phyloP scores from a whole-genome alignment of 495 filamentous ascomycete species.

The Xeromyces bisporus region DNA sequence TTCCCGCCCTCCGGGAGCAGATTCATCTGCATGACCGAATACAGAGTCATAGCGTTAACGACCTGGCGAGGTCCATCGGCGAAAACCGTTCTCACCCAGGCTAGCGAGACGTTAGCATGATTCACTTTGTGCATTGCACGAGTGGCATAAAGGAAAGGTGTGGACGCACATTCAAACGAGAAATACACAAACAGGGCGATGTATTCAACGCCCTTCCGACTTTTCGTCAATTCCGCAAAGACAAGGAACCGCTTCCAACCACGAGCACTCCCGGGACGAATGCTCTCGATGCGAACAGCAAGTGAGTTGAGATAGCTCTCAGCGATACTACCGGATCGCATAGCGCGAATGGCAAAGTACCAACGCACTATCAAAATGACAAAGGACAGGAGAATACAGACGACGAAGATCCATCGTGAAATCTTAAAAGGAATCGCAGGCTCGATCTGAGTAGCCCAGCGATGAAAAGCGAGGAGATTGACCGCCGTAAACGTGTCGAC shows the following conservation, averaged over 20 bases:
- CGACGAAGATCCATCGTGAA: constrained; percentile 79
- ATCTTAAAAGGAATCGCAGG: constrained; percentile 51
- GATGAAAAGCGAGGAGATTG: constrained; percentile 69
- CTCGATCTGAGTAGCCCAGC: constrained; percentile 49
- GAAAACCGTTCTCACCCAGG: constrained; percentile 74
- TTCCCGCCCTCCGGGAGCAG: constrained; percentile 43
- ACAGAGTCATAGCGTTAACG: constrained; percentile 76
- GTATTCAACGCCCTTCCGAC: constrained; percentile 80
- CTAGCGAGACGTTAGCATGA: constrained; percentile 18
- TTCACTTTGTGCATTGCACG: too few species aligned
- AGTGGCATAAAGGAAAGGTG: background rate
- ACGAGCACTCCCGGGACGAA: constrained; percentile 45
- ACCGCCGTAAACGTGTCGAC: constrained; percentile 87
- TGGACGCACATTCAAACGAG: constrained; percentile 65
- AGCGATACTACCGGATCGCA: constrained; percentile 70
- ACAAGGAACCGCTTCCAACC: constrained; percentile 83
- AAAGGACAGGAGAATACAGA: constrained; percentile 76
- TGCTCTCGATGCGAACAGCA: constrained; percentile 64
- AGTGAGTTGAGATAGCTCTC: constrained; percentile 80
- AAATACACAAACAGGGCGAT: constrained; percentile 89
- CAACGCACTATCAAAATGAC: constrained; percentile 61
- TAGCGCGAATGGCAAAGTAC: constrained; percentile 58
- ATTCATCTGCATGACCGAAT: constrained; percentile 56
- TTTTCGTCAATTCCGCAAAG: constrained; percentile 81
- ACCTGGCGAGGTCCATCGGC: constrained; percentile 83